Evolutionary conservation across 176 grass and related monocot species (phyloP).

Genomic region (Bolboschoenus planiculmis): DNA sequence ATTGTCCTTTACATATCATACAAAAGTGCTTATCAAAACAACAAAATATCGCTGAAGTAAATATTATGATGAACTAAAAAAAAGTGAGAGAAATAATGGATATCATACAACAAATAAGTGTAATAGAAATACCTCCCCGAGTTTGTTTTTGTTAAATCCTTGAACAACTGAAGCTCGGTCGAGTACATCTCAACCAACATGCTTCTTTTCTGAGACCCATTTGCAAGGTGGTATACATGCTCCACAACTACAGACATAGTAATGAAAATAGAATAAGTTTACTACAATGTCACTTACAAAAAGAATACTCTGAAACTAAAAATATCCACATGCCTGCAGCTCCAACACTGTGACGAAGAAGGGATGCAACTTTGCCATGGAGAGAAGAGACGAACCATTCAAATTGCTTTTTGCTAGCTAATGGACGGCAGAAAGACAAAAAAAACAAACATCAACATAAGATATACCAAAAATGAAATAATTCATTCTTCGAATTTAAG

Average conservation of each 20-base stretch:
- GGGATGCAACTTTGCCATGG: slow-evolving; percentile 61
- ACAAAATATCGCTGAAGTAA: background rate
- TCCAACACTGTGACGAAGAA: slow-evolving; percentile 69
- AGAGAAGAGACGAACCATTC: slow-evolving; percentile 76
- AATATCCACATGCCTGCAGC: slow-evolving; percentile 45
- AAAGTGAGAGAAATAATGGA: background rate
- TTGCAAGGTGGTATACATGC: slow-evolving; percentile 53
- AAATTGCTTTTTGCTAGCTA: slow-evolving; percentile 87
- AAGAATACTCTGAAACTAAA: background rate
- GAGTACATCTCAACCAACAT: slow-evolving; percentile 87
- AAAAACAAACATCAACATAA: slow-evolving; percentile 21
- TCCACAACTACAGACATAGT: slow-evolving; percentile 60
- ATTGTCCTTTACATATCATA: background rate
- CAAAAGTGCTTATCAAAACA: background rate
- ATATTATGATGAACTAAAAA: background rate
- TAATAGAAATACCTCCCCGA: slow-evolving; percentile 37
- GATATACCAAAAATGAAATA: background rate
- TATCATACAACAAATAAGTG: background rate
- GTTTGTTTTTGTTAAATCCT: slow-evolving; percentile 63
- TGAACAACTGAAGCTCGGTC: slow-evolving; percentile 88
- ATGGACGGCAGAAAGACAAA: background rate
- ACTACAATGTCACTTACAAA: background rate
- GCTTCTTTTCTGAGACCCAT: slow-evolving; percentile 57
- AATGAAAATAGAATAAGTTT: slow-evolving; percentile 15
- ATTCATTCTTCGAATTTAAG: background rate